Percentiles rank a stretch among this genome's conserved stretches.
Evolutionary conservation across 2,329 filamentous ascomycete genomes (phyloP).

Genomic region (Stemphylium lycopersici): DNA sequence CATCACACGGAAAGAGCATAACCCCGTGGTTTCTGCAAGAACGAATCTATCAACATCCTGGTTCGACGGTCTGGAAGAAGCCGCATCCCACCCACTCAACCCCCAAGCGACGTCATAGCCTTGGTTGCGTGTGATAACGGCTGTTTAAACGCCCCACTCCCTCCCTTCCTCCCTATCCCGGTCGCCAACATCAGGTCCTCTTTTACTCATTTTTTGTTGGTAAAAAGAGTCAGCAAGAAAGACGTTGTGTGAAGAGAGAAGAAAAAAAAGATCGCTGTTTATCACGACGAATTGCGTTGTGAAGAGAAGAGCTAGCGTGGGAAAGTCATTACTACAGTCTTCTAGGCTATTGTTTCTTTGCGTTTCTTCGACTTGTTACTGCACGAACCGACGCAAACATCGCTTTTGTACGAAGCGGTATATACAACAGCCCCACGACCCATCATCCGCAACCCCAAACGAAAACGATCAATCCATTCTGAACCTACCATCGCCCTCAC

Average conservation of each 20-base stretch:
- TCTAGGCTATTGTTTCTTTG: neutral
- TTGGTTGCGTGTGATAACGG: neutral
- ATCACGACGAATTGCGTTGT: neutral
- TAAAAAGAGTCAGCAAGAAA: neutral
- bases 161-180: neutral
- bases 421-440: too few relatives aligned
- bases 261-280: neutral
- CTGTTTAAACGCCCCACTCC: slow-evolving; percentile 3
- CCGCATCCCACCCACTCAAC: slow-evolving; percentile 3
- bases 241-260: neutral
- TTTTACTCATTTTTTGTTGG: neutral
- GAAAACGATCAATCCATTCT: too few relatives aligned
- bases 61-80: neutral
- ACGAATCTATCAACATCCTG: neutral
- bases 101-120: slow-evolving; percentile 10
- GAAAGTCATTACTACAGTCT: neutral
- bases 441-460: too few relatives aligned
- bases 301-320: neutral
- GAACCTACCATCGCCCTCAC: neutral
- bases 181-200: neutral
- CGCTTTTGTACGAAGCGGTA: neutral
- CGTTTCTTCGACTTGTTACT: neutral
- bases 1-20: slow-evolving; percentile 6
- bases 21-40: neutral
- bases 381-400: neutral